Evolutionary conservation across 176 grass and related monocot genomes (phyloP), one percentile per base, ranked within the genome.

Genomic region (Musa troglodytarum): DNA sequence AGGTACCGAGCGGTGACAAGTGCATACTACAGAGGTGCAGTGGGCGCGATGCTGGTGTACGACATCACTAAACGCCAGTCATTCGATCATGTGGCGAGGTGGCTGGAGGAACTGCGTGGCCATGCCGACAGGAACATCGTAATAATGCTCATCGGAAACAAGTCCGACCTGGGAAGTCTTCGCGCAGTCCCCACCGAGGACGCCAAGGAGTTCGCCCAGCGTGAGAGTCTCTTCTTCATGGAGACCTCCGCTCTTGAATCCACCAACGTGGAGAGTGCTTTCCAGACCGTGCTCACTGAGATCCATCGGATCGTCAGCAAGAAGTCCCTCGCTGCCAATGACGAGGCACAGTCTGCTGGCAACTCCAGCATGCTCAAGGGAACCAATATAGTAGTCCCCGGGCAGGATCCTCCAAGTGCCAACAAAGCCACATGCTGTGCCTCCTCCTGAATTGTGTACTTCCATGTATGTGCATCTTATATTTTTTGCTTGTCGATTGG

Each of bases 51-150:
- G 68, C 43, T 71, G 49, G 25, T 71, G 1, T 71, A 71, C 50
- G 68, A 71, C 43, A 71, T 71, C 14, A 71, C 68, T 5, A 71
- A 71, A 51, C 68, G 29, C 7, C 16, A 49, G 20, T 71, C 68
- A 9, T 71, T 71, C 50, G 68, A 71, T n/a, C 68, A 71, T 71
- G 43, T 71, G 68, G 68, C 68, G 20, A 71, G 68, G 50, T 71
- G 68, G 43, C 68, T 51, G 43, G 68, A 71, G 29, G 68, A 71
- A 50, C 49, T 71, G 57, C 57, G 57, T 8, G 57, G 57, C 15
- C 57, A 62, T 62, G 57, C 57, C 20, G 57, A 62, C 20, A 50
- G 49, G 29, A 71, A 71, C 14, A 71, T 71, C 17, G 68, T 71
- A n/a, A 71, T 71, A 8, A 71, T 71, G 68, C 68, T 71, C 14